Conservation (phyloP, 225 moss, liverwort and hornwort species). For the Climacium dendroides region DNA sequence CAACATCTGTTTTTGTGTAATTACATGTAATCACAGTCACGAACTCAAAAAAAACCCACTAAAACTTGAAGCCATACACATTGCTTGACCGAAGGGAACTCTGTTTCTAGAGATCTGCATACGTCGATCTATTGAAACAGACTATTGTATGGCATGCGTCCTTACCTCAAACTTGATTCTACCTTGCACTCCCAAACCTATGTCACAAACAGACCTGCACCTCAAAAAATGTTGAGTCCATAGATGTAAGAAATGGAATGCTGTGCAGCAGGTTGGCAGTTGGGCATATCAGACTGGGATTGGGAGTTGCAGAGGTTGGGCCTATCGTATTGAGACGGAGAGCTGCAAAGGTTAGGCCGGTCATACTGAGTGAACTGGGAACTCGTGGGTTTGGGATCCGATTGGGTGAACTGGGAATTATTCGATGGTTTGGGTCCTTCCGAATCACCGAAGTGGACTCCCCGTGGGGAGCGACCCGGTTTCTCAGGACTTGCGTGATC, state of each 20-base stretch:
- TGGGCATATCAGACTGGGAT: background rate
- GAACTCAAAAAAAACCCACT: background rate
- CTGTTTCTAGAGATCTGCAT: background rate
- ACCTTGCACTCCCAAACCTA: background rate
- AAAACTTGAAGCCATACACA: background rate
- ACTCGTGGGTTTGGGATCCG: background rate
- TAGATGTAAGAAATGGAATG: slow-evolving; percentile 20
- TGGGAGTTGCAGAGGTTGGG: background rate
- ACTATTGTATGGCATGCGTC: background rate
- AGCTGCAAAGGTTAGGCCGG: background rate
- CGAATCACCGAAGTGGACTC: background rate
- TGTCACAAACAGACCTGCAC: background rate
- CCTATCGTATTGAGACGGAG: background rate
- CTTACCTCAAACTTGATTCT: background rate
- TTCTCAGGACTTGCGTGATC: background rate
- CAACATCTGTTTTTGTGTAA: background rate
- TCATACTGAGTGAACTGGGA: background rate
- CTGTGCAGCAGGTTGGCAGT: slow-evolving; percentile 10
- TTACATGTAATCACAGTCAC: background rate
- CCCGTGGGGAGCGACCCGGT: background rate
- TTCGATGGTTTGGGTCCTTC: background rate
- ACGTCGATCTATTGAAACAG: background rate
- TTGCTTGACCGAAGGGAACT: background rate
- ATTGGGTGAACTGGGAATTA: background rate
- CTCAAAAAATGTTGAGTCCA: slow-evolving; percentile 12